A percentile compares a stretch with the other conserved stretches of the same genome.
Evolutionary conservation across 2,329 filamentous ascomycete species (phyloP).

Genomic region (Cladosporium sp.): DNA sequence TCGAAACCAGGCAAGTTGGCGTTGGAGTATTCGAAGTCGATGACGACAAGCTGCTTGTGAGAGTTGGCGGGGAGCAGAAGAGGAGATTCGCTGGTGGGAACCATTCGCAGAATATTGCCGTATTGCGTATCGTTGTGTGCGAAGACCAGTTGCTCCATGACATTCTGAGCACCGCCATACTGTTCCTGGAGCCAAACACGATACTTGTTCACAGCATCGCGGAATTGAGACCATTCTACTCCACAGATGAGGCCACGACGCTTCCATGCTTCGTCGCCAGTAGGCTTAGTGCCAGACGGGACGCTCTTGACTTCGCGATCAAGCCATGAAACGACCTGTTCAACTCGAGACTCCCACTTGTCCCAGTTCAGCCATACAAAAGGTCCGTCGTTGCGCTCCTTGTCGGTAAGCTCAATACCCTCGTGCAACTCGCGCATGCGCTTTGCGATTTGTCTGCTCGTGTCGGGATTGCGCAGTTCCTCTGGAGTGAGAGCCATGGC

Average conservation of each 20-base stretch:
- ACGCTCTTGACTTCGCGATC: conserved; percentile 59
- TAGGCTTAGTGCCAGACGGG: conserved; percentile 43
- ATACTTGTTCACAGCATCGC: conserved; percentile 72
- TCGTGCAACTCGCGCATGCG: conserved; percentile 96
- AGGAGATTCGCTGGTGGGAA: conserved; percentile 72
- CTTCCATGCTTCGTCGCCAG: conserved; percentile 60
- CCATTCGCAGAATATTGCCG: conserved; percentile 86
- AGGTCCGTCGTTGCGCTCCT: conserved; percentile 76
- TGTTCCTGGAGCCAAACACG: conserved; percentile 69
- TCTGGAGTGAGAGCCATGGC: conserved; percentile 74
- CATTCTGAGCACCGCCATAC: conserved; percentile 65
- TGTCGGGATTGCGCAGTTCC: conserved; percentile 77
- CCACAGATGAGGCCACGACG: conserved; percentile 78
- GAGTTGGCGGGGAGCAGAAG: conserved; percentile 85
- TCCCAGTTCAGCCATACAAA: conserved; percentile 94
- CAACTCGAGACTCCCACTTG: conserved; percentile 74
- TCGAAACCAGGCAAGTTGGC: conserved; percentile 85
- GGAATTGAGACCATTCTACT: conserved; percentile 78
- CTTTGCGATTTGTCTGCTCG: conserved; percentile 90
- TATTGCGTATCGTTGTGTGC: conserved; percentile 99
- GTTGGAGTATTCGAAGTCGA: conserved; percentile 96
- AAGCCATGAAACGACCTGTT: conserved; percentile 59
- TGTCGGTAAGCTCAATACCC: conserved; percentile 79
- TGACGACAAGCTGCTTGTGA: conserved; percentile 94
- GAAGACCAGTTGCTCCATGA: conserved; percentile 80